phyloP scores from a whole-genome alignment of 768 basidiomycete species.

The Lactarius quietus region DNA sequence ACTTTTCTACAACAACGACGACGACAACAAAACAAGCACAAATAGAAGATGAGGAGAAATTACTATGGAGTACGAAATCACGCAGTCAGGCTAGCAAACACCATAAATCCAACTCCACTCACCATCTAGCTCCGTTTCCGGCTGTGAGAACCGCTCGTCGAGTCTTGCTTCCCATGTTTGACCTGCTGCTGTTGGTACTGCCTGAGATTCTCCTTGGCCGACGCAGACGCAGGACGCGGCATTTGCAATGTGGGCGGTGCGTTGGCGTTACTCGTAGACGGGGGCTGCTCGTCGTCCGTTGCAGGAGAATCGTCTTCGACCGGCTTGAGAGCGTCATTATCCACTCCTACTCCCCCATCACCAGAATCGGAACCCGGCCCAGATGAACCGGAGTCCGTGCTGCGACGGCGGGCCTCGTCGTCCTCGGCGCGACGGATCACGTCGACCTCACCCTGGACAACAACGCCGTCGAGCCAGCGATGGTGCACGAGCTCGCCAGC shows the following conservation, averaged over 20 bases:
- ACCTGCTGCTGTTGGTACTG: constrained; percentile 4
- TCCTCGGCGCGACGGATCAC: constrained; percentile 63
- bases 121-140: constrained; percentile 20
- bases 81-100: too few species aligned
- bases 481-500: constrained; percentile 86
- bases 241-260: constrained; percentile 23
- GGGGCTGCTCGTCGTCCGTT: constrained; percentile 21
- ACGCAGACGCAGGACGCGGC: constrained; percentile 24
- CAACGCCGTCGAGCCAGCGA: constrained; percentile 78
- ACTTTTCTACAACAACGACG: background rate
- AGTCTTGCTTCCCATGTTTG: constrained; percentile 3
- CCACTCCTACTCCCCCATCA: constrained; percentile 17
- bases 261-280: background rate
- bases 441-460: constrained; percentile 90
- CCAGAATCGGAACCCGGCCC: background rate
- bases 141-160: constrained; percentile 9
- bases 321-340: constrained; percentile 69
- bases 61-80: background rate
- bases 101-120: too few species aligned
- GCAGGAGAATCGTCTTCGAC: constrained; percentile 50
- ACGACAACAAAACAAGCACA: background rate
- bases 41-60: background rate
- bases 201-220: constrained; percentile 29
- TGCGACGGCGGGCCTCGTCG: constrained; percentile 39
- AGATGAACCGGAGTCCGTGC: constrained; percentile 11